Conservation (phyloP, 192 early-diverging fungal genomes). For the Rhizophagus clarus region DNA sequence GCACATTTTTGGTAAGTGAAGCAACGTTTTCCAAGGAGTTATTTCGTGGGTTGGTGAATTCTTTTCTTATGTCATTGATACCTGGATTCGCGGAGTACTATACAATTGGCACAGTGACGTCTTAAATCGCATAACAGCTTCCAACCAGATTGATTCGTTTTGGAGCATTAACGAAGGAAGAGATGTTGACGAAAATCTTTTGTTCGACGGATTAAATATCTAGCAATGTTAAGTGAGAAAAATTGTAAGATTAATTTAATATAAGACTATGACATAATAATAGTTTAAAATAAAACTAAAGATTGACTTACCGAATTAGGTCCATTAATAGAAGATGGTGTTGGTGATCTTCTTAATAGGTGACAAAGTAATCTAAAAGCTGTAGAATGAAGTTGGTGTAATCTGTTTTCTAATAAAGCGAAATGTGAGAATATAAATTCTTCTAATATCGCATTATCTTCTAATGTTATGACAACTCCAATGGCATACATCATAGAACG, state of each 20-base stretch:
- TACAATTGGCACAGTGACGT: constrained; percentile 50
- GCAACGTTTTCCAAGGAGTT: constrained; percentile 1
- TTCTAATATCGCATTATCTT: constrained; percentile 46
- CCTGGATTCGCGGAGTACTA: constrained; percentile 59
- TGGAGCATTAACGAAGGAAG: constrained; percentile 49
- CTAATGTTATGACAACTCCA: constrained; percentile 53
- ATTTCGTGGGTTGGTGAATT: not conserved
- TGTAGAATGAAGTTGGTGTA: constrained; percentile 56
- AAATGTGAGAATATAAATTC: constrained; percentile 63
- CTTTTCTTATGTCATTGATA: constrained; percentile 31
- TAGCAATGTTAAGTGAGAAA: constrained; percentile 13
- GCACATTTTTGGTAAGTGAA: constrained; percentile 14
- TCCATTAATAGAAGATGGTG: constrained; percentile 24
- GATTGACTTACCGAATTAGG: constrained; percentile 32
- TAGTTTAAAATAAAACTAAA: not conserved
- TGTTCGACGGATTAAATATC: constrained; percentile 40
- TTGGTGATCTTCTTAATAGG: not conserved
- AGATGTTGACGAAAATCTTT: constrained; percentile 41
- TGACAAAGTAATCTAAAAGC: constrained; percentile 46
- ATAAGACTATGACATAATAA: not conserved
- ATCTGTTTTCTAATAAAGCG: constrained; percentile 55
- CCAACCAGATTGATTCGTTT: constrained; percentile 46
- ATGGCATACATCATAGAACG: constrained; percentile 55
- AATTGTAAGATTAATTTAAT: not conserved
- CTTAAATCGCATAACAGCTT: constrained; percentile 51